These are phyloP conservation scores for Acanthamoeba healyi DNA, from an alignment of 208 protist genomes.

Conservation along the genomic window DNA sequence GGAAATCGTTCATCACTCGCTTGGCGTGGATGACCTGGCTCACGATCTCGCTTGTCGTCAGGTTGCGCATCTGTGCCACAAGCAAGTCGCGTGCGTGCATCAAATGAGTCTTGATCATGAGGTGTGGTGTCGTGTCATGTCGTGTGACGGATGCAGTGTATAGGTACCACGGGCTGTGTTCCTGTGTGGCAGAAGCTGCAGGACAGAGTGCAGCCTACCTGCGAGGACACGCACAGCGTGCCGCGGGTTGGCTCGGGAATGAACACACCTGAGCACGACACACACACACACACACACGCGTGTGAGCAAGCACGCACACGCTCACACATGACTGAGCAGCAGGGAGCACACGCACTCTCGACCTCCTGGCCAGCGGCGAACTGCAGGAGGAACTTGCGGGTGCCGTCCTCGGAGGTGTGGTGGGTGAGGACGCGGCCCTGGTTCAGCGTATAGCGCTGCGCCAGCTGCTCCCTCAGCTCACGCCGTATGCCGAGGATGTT, in stretches of 20 bases:
- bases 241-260: not conserved
- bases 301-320: not conserved
- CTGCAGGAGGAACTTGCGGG: conserved; percentile 4
- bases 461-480: not conserved
- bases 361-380: not conserved
- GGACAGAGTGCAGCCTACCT: conserved; percentile 34
- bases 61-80: too few species aligned
- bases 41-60: too few species aligned
- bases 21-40: too few species aligned
- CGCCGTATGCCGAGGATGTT: too few species aligned
- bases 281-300: not conserved
- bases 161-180: conserved; percentile 7
- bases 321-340: not conserved
- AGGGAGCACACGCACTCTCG: conserved; percentile 47
- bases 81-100: too few species aligned
- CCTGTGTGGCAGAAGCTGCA: conserved; percentile 37
- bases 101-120: too few species aligned
- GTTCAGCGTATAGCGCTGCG: not conserved
- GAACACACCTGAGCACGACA: not conserved
- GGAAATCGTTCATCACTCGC: too few species aligned
- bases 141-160: too few species aligned
- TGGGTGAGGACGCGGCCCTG: not conserved
- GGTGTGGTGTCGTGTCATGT: too few species aligned
- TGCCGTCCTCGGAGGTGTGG: not conserved
- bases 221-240: not conserved